Percentiles rank a stretch among this genome's conserved stretches.
Conservation (phyloP, 495 filamentous ascomycete genomes). For the Staphylotrichum longicolle region DNA sequence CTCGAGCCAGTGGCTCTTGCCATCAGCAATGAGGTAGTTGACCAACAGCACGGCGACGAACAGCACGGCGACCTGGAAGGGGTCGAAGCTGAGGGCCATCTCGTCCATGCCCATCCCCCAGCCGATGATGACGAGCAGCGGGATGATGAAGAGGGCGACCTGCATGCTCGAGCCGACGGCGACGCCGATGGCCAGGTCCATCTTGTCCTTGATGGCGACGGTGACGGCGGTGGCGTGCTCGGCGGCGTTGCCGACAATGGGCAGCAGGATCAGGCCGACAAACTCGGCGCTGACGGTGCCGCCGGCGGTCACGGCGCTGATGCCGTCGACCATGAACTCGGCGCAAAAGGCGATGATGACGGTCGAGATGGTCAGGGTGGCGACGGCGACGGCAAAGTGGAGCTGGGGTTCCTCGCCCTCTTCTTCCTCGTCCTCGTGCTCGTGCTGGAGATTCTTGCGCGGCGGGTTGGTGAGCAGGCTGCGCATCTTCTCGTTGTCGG, state of each 20-base stretch:
- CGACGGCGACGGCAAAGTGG: constrained; percentile 63
- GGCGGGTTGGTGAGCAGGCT: constrained; percentile 21
- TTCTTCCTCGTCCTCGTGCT: constrained; percentile 46
- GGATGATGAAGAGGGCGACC: constrained; percentile 77
- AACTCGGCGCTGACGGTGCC: constrained; percentile 67
- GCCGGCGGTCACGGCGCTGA: constrained; percentile 62
- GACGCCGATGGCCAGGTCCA: constrained; percentile 84
- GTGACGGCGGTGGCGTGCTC: constrained; percentile 87
- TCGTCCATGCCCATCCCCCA: constrained; percentile 69
- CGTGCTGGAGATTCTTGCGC: constrained; percentile 8
- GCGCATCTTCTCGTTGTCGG: constrained; percentile 35
- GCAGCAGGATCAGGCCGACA: constrained; percentile 78
- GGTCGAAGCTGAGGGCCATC: constrained; percentile 78
- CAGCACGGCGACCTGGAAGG: constrained; percentile 74
- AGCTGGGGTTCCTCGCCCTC: constrained; percentile 69
- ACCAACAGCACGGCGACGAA: constrained; percentile 78
- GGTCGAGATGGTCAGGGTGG: constrained; percentile 69
- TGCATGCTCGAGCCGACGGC: constrained; percentile 85
- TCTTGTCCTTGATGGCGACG: constrained; percentile 85
- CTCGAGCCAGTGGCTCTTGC: constrained; percentile 66
- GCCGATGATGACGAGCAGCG: constrained; percentile 73
- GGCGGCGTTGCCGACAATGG: constrained; percentile 87
- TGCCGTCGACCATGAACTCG: constrained; percentile 83
- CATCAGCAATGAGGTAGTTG: constrained; percentile 75
- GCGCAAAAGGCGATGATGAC: constrained; percentile 82